phyloP scores from a whole-genome alignment of 192 early-diverging fungal species.

The Umbelopsis sp. region DNA sequence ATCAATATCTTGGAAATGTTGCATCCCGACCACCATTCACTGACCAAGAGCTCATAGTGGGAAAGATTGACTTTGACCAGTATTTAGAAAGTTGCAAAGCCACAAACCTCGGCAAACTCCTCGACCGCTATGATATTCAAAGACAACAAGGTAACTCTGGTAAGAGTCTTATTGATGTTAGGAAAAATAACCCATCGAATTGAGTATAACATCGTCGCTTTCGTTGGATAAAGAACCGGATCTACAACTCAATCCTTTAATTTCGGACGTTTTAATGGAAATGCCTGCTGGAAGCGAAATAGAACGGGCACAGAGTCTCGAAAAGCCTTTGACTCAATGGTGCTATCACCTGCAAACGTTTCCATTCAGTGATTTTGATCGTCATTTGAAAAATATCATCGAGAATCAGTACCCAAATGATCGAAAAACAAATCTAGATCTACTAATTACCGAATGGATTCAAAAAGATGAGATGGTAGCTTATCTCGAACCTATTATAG shows the following conservation, averaged over 20 bases:
- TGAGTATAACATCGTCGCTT: no score
- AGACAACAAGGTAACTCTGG: not conserved
- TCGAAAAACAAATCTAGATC: constrained; percentile 28
- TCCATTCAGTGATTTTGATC: constrained; percentile 16
- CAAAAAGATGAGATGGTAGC: constrained; percentile 15
- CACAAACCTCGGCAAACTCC: not conserved
- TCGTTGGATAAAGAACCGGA: not conserved
- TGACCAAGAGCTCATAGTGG: constrained; percentile 28
- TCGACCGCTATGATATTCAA: not conserved
- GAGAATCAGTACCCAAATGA: constrained; percentile 25
- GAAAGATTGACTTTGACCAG: not conserved
- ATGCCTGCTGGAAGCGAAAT: not conserved
- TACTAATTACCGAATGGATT: constrained; percentile 27
- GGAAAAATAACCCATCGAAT: no score
- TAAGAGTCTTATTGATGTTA: not conserved
- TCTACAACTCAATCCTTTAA: constrained; percentile 21
- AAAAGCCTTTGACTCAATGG: constrained; percentile 24
- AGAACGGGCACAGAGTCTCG: constrained; percentile 7
- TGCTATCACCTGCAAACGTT: constrained; percentile 4
- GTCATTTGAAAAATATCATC: constrained; percentile 23
- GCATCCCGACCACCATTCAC: constrained; percentile 1
- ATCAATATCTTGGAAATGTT: constrained; percentile 27
- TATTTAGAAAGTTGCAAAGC: not conserved
- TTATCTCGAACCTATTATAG: constrained; percentile 6
- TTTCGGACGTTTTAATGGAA: not conserved